Evolutionary conservation across 108 stramenopile species (phyloP).

Genomic region (Cyclostephanos tholiformis): DNA sequence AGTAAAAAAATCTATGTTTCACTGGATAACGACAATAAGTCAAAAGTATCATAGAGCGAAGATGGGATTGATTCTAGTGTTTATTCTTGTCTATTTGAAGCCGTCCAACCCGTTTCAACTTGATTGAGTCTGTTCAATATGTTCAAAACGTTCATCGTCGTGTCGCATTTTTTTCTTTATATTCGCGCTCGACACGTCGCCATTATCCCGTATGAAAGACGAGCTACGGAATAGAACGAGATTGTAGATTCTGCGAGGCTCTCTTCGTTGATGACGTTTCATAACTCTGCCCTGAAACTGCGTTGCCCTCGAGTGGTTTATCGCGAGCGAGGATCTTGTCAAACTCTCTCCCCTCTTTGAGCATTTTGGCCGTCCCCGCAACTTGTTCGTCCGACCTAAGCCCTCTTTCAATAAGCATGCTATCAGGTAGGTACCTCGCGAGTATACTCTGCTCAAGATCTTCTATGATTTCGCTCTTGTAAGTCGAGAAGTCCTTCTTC

Average conservation of each 20-base stretch:
- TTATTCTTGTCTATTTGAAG: constrained; percentile 9
- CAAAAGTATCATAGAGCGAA: background rate
- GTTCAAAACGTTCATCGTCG: background rate
- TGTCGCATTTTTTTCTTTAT: background rate
- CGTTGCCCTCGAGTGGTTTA: background rate
- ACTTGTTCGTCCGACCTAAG: constrained; percentile 74
- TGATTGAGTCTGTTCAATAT: background rate
- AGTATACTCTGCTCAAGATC: constrained; percentile 79
- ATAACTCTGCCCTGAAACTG: constrained; percentile 3
- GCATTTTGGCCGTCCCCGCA: constrained; percentile 63
- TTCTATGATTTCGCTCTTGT: constrained; percentile 86
- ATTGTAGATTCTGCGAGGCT: constrained; percentile 18
- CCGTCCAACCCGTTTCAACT: background rate
- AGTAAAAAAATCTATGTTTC: background rate
- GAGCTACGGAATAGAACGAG: constrained; percentile 6
- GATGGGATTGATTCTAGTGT: background rate
- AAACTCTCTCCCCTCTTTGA: constrained; percentile 63
- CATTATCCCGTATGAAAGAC: background rate
- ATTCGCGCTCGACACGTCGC: background rate
- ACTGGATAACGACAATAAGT: background rate
- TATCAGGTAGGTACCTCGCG: constrained; percentile 82
- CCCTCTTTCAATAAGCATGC: constrained; percentile 78
- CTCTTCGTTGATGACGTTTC: constrained; percentile 18
- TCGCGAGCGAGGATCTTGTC: constrained; percentile 69
- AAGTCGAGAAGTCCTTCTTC: constrained; percentile 79